phyloP scores from a whole-genome alignment of 1,284 basidiomycete genomes.

The Malassezia psittaci region DNA sequence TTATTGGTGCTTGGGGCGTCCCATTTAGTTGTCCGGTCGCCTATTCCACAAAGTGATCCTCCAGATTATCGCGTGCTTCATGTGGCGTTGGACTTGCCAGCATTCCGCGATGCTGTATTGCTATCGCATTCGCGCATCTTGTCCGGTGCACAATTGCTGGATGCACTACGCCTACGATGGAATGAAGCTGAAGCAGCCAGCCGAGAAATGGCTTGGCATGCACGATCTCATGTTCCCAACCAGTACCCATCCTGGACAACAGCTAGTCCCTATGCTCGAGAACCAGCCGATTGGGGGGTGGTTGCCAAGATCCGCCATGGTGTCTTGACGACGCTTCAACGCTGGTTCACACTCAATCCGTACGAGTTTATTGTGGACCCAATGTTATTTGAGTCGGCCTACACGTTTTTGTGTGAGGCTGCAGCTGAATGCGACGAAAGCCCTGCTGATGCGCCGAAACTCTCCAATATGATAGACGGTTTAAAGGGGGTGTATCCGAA shows the following conservation, averaged over 20 bases:
- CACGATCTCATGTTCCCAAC: conserved; percentile 26
- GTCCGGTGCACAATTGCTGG: conserved; percentile 31
- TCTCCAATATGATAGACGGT: background rate
- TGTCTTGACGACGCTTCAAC: conserved; percentile 26
- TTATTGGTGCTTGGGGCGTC: conserved; percentile 41
- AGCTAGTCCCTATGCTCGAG: conserved; percentile 17
- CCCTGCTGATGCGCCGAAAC: conserved; percentile 18
- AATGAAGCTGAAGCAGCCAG: conserved; percentile 33
- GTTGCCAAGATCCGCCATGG: conserved; percentile 32
- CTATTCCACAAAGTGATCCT: conserved; percentile 9
- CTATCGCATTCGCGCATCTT: conserved; percentile 35
- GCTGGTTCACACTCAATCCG: conserved; percentile 36
- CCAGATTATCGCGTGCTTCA: conserved; percentile 18
- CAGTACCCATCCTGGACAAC: conserved; percentile 39
- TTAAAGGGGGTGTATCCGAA: background rate
- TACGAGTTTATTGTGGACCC: conserved; percentile 41
- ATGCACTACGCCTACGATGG: conserved; percentile 40
- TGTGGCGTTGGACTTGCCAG: conserved; percentile 31
- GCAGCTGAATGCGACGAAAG: conserved; percentile 27
- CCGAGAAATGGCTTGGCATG: conserved; percentile 30
- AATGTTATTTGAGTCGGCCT: conserved; percentile 27
- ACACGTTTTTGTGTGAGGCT: conserved; percentile 24
- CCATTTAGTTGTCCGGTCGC: conserved; percentile 24
- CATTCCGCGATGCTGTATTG: conserved; percentile 33
- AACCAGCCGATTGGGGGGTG: conserved; percentile 36